phyloP scores from a whole-genome alignment of 2,329 filamentous ascomycete genomes.

The Penicillium sp. region DNA sequence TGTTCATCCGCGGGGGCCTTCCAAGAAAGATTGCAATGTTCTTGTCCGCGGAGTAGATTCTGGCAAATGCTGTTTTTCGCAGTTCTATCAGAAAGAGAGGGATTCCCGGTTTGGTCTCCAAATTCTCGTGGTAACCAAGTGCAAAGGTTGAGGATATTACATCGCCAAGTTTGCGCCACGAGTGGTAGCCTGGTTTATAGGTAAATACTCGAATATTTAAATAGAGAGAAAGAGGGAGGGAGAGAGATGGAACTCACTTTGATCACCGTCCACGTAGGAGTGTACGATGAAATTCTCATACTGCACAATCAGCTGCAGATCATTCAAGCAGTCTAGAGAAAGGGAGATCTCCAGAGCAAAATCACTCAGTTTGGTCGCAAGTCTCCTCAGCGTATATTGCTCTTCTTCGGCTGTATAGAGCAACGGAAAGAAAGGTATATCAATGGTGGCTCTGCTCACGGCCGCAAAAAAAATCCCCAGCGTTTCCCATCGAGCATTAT shows the following conservation, averaged over 20 bases:
- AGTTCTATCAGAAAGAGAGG: slow-evolving; percentile 42
- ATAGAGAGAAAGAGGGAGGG: no score
- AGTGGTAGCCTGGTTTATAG: slow-evolving; percentile 40
- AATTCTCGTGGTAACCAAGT: slow-evolving; percentile 47
- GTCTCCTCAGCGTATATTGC: slow-evolving; percentile 25
- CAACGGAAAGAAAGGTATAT: slow-evolving; percentile 29
- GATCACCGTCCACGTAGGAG: slow-evolving; percentile 45
- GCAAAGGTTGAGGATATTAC: slow-evolving; percentile 48
- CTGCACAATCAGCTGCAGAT: slow-evolving; percentile 47
- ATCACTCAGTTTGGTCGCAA: slow-evolving; percentile 33
- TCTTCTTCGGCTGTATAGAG: slow-evolving; percentile 29
- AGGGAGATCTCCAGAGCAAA: slow-evolving; percentile 39
- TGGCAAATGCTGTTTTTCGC: slow-evolving; percentile 41
- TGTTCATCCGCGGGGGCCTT: slow-evolving; percentile 46
- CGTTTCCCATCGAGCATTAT: slow-evolving; percentile 40
- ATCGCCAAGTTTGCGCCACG: slow-evolving; percentile 50
- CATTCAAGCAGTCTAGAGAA: slow-evolving; percentile 39
- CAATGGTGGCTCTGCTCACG: slow-evolving; percentile 35
- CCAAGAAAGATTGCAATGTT: slow-evolving; percentile 50
- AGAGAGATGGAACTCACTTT: slow-evolving; percentile 35
- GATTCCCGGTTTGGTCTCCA: slow-evolving; percentile 27
- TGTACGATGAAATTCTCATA: slow-evolving; percentile 51
- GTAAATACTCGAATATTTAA: not conserved
- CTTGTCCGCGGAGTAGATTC: slow-evolving; percentile 48
- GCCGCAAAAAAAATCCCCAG: slow-evolving; percentile 41